These are phyloP conservation scores for Backusella luteola DNA, from an alignment of 192 early-diverging fungal species.

Conservation along the genomic window DNA sequence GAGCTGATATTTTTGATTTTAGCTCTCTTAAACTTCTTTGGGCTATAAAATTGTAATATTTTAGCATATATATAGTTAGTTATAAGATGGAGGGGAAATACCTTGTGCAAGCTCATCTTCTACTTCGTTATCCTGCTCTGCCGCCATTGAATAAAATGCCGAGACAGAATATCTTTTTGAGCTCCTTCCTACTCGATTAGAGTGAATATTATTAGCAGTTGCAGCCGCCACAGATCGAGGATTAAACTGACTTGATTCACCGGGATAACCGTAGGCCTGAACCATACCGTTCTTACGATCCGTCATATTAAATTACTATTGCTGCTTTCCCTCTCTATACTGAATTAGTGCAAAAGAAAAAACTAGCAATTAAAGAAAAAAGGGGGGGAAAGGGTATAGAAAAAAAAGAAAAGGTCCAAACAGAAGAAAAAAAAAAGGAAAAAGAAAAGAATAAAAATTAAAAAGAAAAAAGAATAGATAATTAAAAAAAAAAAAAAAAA, in stretches of 20 bases:
- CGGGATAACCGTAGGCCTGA: slow-evolving; percentile 36
- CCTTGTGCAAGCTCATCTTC: slow-evolving; percentile 93
- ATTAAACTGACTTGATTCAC: slow-evolving; percentile 23
- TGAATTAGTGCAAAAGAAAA: background rate
- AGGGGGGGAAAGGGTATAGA: background rate
- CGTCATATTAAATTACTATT: slow-evolving; percentile 17
- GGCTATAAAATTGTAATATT: slow-evolving; percentile 43
- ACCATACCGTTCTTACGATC: slow-evolving; percentile 42
- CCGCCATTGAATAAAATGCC: slow-evolving; percentile 81
- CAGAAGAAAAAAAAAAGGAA: background rate
- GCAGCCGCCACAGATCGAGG: slow-evolving; percentile 39
- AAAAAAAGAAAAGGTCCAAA: background rate
- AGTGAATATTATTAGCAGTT: slow-evolving; percentile 36
- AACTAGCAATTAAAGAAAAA: background rate
- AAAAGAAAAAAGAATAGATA: background rate
- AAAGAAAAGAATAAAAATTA: background rate
- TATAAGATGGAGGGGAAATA: slow-evolving; percentile 21
- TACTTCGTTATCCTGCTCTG: slow-evolving; percentile 93
- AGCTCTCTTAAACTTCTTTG: slow-evolving; percentile 85
- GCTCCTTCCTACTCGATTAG: slow-evolving; percentile 21
- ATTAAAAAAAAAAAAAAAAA: background rate
- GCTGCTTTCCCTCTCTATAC: background rate
- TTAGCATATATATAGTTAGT: background rate
- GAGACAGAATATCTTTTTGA: slow-evolving; percentile 73
- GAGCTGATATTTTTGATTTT: slow-evolving; percentile 89